Conservation (phyloP, 2,329 filamentous ascomycete species). For the Botrytis porri region DNA sequence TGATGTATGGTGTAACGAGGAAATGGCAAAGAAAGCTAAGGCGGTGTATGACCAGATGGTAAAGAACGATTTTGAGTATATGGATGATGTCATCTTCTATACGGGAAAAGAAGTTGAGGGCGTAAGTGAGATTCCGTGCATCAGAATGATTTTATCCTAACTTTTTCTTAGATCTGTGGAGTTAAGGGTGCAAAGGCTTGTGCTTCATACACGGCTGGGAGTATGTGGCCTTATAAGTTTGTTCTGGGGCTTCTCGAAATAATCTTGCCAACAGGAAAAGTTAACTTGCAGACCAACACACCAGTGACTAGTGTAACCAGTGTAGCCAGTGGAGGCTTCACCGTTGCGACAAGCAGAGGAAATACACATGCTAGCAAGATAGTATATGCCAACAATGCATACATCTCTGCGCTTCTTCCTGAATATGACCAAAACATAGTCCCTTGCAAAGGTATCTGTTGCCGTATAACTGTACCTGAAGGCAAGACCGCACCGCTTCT, state of each 20-base stretch:
- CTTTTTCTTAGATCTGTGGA: slow-evolving; percentile 24
- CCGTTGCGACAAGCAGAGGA: slow-evolving; percentile 53
- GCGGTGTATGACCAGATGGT: slow-evolving; percentile 11
- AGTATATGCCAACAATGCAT: slow-evolving; percentile 65
- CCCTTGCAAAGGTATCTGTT: slow-evolving; percentile 51
- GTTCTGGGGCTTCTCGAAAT: slow-evolving; percentile 51
- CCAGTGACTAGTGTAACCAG: slow-evolving; percentile 39
- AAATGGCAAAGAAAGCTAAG: slow-evolving; percentile 3
- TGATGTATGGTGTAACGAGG: slow-evolving; percentile 18
- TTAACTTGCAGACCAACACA: slow-evolving; percentile 54
- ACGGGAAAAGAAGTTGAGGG: slow-evolving; percentile 10
- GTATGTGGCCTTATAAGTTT: slow-evolving; percentile 59
- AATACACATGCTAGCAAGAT: slow-evolving; percentile 51
- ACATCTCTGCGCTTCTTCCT: slow-evolving; percentile 59
- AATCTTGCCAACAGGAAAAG: slow-evolving; percentile 42
- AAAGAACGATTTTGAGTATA: slow-evolving; percentile 10
- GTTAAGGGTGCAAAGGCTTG: slow-evolving; percentile 30
- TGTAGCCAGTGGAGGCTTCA: slow-evolving; percentile 40
- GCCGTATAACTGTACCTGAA: slow-evolving; percentile 37
- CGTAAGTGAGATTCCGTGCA: neutral
- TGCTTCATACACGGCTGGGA: slow-evolving; percentile 27
- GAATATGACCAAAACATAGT: slow-evolving; percentile 52
- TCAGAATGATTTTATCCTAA: neutral
- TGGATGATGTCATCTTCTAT: slow-evolving; percentile 18
- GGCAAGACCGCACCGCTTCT: slow-evolving; percentile 23